phyloP scores from a whole-genome alignment of 2,329 filamentous ascomycete genomes.

The Pseudogymnoascus sp. region DNA sequence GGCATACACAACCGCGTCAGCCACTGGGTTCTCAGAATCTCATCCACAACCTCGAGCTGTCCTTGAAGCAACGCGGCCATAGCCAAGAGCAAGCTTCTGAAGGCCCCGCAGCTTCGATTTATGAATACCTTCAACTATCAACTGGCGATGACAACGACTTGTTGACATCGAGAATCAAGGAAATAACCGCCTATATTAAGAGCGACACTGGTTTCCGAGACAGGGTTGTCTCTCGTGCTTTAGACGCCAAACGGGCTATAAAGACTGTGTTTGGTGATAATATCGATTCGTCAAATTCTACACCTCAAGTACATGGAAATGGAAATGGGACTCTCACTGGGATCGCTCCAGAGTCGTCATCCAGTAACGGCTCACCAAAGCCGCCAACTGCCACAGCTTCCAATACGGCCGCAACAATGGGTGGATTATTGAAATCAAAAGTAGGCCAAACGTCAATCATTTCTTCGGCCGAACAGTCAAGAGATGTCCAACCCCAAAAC shows the following conservation, averaged over 20 bases:
- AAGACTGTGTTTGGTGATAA: neutral
- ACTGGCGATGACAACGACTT: neutral
- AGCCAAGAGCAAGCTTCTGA: neutral
- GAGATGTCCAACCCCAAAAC: neutral
- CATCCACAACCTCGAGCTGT: neutral
- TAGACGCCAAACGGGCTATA: neutral
- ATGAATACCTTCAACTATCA: neutral
- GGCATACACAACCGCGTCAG: neutral
- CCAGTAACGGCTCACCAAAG: neutral
- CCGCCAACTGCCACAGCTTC: neutral
- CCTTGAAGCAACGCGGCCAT: neutral
- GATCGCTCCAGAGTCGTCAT: neutral
- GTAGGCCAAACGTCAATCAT: slow-evolving; percentile 1
- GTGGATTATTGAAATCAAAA: neutral
- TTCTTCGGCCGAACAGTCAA: neutral
- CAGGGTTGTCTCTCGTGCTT: neutral
- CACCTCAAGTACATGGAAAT: neutral
- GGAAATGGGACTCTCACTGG: neutral
- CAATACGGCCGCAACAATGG: neutral
- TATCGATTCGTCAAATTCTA: neutral
- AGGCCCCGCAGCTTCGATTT: neutral
- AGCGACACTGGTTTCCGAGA: neutral
- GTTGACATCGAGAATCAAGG: neutral
- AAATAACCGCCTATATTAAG: neutral
- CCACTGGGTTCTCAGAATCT: neutral